Evolutionary conservation across 2,329 filamentous ascomycete species (phyloP).

Genomic region (Cyanodermella asteris): DNA sequence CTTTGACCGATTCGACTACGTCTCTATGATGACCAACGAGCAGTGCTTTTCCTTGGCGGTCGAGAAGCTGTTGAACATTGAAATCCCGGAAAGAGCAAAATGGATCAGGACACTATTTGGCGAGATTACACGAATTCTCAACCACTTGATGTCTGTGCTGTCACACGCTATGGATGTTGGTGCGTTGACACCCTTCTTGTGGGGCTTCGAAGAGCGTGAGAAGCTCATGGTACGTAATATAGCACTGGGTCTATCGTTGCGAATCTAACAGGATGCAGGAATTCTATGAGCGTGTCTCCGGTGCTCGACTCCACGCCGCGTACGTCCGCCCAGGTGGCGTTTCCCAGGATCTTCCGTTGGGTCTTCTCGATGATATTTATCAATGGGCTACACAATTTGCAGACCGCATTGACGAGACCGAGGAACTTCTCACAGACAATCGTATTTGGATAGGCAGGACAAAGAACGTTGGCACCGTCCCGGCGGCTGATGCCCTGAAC

Average conservation of each 20-base stretch:
- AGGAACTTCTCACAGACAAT: constrained; percentile 97
- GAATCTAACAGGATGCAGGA: constrained; percentile 35
- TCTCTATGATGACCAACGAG: constrained; percentile 99
- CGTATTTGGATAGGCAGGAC: constrained; percentile 95
- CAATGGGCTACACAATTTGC: constrained; percentile 99
- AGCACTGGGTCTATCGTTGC: background rate
- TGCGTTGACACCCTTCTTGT: constrained; percentile 91
- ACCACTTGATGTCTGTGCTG: constrained; percentile 94
- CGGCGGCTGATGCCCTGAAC: constrained; percentile 85
- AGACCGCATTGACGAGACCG: constrained; percentile 94
- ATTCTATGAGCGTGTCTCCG: constrained; percentile 98
- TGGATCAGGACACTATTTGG: constrained; percentile 91
- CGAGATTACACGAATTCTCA: constrained; percentile 81
- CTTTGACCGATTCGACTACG: constrained; percentile 96
- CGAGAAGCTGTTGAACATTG: constrained; percentile 93
- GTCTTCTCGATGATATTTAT: constrained; percentile 95
- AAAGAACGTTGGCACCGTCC: constrained; percentile 75
- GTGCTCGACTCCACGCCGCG: constrained; percentile 87
- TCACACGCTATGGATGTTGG: constrained; percentile 99
- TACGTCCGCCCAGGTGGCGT: constrained; percentile 95
- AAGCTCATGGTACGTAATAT: constrained; percentile 76
- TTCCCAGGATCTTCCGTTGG: constrained; percentile 80
- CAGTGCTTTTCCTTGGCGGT: constrained; percentile 90
- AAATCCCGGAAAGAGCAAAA: constrained; percentile 87
- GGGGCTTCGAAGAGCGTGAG: constrained; percentile 98